Evolutionary conservation across 129 eudicot species (phyloP), one percentile per base, ranked within the genome.

Genomic region (Tagetes patula): DNA sequence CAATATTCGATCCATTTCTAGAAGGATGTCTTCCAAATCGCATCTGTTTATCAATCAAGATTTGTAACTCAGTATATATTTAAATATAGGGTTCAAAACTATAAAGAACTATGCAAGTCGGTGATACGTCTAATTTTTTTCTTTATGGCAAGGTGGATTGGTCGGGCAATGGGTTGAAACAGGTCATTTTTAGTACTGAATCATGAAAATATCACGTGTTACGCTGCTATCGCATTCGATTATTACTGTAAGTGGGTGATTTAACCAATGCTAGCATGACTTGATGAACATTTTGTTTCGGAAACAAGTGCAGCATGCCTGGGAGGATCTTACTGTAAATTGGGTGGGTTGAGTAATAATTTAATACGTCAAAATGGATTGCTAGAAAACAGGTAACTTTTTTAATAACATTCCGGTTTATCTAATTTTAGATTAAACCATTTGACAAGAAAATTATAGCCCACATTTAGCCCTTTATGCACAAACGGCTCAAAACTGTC

Each of bases 1-100:
- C 75, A 93, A 79, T 50, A 89, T 85, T n/a, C 98, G 90, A 64
- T 93, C 98, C 96, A 93, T 93, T 52, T 93, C 98, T 38, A 93
- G 74, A 11, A 93, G 92, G 37, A 93, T 93, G 80, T 89, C 96
- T 79, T 93, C 98, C 36, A 84, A 69, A 31, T 84, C 88, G 37
- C 98, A 93, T 86, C 98, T 93, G 80, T 70, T 11, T 67, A 69
- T 43, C 40, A 64, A 65, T 30, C 53, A 49, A 47, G 38, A 62
- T 61, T 62, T 73, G 14, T 39, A 3, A 38, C 6, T 55, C 20
- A 62, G 40, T 33, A 76, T 43, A 76, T 43, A 52, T 45, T 34
- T 20, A 70, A n/a, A 36, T 52, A 0, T 4, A 52, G 20, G 50
- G 20, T 70, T 38, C 20, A 52, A 49, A 70, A 2, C 31, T 34